A percentile compares a stretch with the other conserved stretches of the same genome.
These are phyloP conservation scores for Lactifluus piperatus DNA, from an alignment of 768 basidiomycete species.

Conservation along the genomic window DNA sequence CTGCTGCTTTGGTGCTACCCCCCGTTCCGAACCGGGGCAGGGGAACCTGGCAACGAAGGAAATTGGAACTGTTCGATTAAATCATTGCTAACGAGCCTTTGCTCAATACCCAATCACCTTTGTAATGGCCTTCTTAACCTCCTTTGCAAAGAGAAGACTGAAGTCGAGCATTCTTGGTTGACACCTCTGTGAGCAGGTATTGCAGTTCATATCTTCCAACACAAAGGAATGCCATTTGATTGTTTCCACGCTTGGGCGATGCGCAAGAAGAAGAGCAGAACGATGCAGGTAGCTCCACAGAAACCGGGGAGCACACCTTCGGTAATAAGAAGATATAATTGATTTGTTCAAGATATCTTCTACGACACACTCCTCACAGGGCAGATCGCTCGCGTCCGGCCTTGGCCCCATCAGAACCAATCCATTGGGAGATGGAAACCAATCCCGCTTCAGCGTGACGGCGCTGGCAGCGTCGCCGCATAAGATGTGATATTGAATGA, in stretches of 20 bases:
- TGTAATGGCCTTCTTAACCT: neutral
- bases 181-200: neutral
- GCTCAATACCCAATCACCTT: neutral
- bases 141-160: neutral
- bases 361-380: neutral
- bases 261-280: constrained; percentile 2
- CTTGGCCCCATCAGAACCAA: neutral
- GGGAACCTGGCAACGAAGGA: neutral
- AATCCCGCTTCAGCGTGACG: neutral
- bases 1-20: neutral
- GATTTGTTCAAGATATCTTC: neutral
- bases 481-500: neutral
- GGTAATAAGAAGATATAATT: no score
- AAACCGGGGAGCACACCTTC: neutral
- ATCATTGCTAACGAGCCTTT: neutral
- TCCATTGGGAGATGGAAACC: neutral
- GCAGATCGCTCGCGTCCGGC: neutral
- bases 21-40: neutral
- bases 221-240: neutral
- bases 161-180: neutral
- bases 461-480: constrained; percentile 6
- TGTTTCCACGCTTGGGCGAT: neutral
- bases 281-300: constrained; percentile 10
- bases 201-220: neutral
- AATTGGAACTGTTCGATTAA: neutral